phyloP scores from a whole-genome alignment of 331 rosid genomes.

The Acacia pycnantha region DNA sequence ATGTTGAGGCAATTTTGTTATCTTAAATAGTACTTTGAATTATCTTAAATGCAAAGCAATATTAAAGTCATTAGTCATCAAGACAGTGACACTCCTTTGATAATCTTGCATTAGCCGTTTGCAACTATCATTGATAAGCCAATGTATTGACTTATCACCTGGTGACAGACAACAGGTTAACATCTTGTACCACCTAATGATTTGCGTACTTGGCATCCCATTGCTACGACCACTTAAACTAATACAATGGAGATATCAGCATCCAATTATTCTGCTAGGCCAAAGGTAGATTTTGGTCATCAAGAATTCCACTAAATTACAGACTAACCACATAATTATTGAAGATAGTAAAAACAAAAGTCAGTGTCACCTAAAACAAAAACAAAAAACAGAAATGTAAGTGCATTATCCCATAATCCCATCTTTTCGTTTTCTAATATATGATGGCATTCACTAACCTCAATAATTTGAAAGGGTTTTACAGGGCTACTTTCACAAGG shows the following conservation, averaged over 20 bases:
- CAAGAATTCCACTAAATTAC: not conserved
- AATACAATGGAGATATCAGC: not conserved
- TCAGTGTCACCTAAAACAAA: not conserved
- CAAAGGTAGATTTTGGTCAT: not conserved
- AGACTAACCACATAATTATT: not conserved
- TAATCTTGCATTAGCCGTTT: slow-evolving; percentile 25
- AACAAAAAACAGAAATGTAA: not conserved
- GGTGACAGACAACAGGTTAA: slow-evolving; percentile 22
- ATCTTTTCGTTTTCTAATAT: not conserved
- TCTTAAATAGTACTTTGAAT: slow-evolving; percentile 41
- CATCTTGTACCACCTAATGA: slow-evolving; percentile 28
- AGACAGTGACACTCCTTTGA: slow-evolving; percentile 29
- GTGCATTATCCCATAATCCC: not conserved
- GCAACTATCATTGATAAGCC: slow-evolving; percentile 29
- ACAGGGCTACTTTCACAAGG: not conserved
- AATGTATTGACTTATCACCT: not conserved
- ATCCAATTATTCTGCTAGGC: not conserved
- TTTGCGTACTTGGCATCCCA: slow-evolving; percentile 20
- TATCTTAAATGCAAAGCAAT: slow-evolving; percentile 26
- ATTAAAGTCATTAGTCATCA: slow-evolving; percentile 28
- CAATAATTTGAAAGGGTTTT: not conserved
- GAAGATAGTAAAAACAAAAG: not conserved
- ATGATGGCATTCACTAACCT: not conserved
- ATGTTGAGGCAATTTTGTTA: slow-evolving; percentile 54
- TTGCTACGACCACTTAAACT: slow-evolving; percentile 16